A percentile compares a stretch with the other conserved stretches of the same genome.
Evolutionary conservation across 2,329 filamentous ascomycete genomes (phyloP).

Genomic region (Onygenales sp.): DNA sequence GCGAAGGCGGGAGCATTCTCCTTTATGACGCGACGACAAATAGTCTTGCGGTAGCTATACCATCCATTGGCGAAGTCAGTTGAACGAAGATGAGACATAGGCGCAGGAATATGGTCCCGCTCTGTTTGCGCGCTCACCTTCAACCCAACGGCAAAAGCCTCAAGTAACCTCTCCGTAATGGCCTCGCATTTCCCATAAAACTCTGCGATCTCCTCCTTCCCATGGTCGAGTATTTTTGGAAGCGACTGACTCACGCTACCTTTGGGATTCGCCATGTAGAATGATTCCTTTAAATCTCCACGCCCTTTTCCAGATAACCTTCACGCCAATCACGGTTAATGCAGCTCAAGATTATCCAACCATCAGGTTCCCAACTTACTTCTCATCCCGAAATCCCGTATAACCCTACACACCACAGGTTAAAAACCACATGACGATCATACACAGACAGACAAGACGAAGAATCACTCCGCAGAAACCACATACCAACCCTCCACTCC

Average conservation of each 20-base stretch:
- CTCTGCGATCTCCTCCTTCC: neutral
- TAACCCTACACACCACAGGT: neutral
- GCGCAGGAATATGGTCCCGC: too few species aligned
- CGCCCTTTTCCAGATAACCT: neutral
- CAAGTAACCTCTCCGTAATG: neutral
- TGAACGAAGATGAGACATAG: neutral
- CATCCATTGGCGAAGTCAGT: neutral
- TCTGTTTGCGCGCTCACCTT: neutral
- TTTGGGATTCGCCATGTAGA: neutral
- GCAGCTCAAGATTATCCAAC: neutral
- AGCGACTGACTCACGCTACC: neutral
- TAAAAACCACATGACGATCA: neutral
- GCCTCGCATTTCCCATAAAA: neutral
- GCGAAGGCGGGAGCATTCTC: neutral
- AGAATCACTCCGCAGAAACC: neutral
- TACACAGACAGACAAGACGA: too few species aligned
- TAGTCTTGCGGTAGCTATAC: neutral
- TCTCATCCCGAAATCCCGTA: neutral
- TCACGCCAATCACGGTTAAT: neutral
- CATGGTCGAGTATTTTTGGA: neutral
- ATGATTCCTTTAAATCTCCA: neutral
- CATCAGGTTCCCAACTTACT: neutral
- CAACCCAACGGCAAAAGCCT: neutral
- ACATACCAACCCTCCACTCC: neutral
- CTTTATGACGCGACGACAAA: neutral